Evolutionary conservation across 1,284 basidiomycete genomes (phyloP).

Genomic region (Hypsizygus ulmarius): DNA sequence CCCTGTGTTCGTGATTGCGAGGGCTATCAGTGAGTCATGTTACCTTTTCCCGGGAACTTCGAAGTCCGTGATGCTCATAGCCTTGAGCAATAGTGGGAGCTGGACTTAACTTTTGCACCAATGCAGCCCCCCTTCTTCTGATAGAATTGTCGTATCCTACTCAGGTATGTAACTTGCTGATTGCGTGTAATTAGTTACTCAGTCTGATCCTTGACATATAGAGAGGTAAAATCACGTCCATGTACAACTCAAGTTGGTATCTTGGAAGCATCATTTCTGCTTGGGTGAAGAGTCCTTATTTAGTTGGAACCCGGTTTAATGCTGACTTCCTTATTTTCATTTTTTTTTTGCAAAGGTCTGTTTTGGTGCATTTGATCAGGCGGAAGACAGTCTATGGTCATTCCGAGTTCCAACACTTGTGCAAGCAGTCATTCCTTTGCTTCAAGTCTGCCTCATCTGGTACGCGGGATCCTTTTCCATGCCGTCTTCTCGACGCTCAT

Average conservation of each 20-base stretch:
- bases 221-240: slow-evolving; percentile 58
- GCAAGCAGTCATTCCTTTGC: slow-evolving; percentile 60
- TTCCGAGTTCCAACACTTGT: slow-evolving; percentile 69
- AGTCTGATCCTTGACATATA: slow-evolving; percentile 21
- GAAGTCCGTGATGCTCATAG: background rate
- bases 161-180: slow-evolving; percentile 39
- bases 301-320: background rate
- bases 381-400: slow-evolving; percentile 52
- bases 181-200: background rate
- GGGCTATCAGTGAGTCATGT: slow-evolving; percentile 49
- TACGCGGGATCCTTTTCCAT: slow-evolving; percentile 21
- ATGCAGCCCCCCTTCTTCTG: slow-evolving; percentile 62
- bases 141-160: slow-evolving; percentile 74
- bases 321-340: background rate
- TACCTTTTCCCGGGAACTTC: background rate
- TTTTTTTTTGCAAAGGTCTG: slow-evolving; percentile 38
- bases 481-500: background rate
- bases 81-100: slow-evolving; percentile 48
- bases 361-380: slow-evolving; percentile 50
- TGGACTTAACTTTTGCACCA: slow-evolving; percentile 61
- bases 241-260: slow-evolving; percentile 67
- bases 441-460: slow-evolving; percentile 58
- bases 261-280: slow-evolving; percentile 58
- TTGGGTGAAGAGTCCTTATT: slow-evolving; percentile 39
- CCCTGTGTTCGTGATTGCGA: slow-evolving; percentile 54